Conservation (phyloP, 2,329 filamentous ascomycete genomes). For the Hortaea sp. region DNA sequence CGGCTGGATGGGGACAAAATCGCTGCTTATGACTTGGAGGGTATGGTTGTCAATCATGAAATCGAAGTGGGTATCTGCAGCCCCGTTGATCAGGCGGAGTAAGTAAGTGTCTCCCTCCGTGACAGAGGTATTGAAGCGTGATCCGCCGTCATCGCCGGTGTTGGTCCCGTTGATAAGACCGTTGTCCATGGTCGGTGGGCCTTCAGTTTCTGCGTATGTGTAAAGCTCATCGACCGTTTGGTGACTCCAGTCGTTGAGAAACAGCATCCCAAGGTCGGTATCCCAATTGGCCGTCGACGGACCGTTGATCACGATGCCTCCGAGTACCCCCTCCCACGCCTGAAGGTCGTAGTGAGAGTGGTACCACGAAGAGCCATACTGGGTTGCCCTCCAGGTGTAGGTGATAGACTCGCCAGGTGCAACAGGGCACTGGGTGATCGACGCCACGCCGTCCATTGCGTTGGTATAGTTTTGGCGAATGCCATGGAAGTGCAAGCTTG, state of each 20-base stretch:
- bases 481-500: constrained; percentile 42
- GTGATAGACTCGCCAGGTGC: constrained; percentile 42
- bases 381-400: constrained; percentile 28
- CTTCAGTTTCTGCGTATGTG: constrained; percentile 4
- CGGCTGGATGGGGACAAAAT: constrained; percentile 35
- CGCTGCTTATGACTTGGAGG: constrained; percentile 33
- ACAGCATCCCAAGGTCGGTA: constrained; percentile 27
- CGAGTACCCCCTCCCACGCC: constrained; percentile 30
- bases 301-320: constrained; percentile 29
- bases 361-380: constrained; percentile 32
- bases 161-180: constrained; percentile 24
- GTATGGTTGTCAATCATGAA: constrained; percentile 31
- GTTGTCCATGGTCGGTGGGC: constrained; percentile 22
- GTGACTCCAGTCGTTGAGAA: constrained; percentile 31
- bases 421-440: constrained; percentile 57
- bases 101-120: constrained; percentile 31
- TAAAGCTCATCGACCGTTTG: constrained; percentile 18
- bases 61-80: constrained; percentile 28
- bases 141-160: constrained; percentile 1
- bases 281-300: constrained; percentile 30
- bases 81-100: constrained; percentile 33
- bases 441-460: constrained; percentile 37
- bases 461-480: constrained; percentile 44
- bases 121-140: constrained; percentile 13
- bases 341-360: constrained; percentile 35